Evolutionary conservation across 352 stramenopile genomes (phyloP), one percentile per base, ranked within the genome.

Genomic region (Phytophthora sp.): DNA sequence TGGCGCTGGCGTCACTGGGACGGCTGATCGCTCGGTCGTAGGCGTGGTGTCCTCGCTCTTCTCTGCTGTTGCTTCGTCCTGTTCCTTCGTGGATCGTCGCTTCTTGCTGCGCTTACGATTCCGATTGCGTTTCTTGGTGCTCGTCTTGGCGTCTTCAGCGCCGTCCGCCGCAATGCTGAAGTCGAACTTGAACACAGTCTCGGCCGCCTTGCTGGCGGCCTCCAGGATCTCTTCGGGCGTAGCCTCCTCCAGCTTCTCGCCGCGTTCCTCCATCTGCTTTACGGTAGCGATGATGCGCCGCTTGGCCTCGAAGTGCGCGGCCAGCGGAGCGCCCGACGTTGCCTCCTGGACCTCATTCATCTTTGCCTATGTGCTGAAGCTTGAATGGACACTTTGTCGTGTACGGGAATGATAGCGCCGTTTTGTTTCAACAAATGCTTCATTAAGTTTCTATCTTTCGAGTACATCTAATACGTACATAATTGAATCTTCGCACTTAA

Each of bases 111-210:
- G 71, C 30, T 73, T 82, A 11, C 50, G 66, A 41, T 71, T 81
- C 44, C 65, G 61, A 38, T 39, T 73, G 18, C 66, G 72, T 49
- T 71, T 80, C 36, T 55, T 76, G 30, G 20, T 39, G 46, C 38
- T 60, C 1, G 53, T 42, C 12, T 52, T 33, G 8, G 12, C 39
- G 11, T 46, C 49, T 45, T 64, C 27, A 3, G 30, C 26, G 21
- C 23, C 33, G 4, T 44, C 20, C 23, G n/a, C 49, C 3, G 54
- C 45, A 18, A 88, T 7, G 21, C 62, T 63, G 46, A 88, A 88
- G 52, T 86, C 70, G 33, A 88, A 88, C 41, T 79, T 72, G 45
- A 88, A 88, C n/a, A 71, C 76, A 5, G 58, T 73, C 26, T 79
- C 44, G 0, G 44, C 57, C 3, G 55, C 66, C 44, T 82, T 66